A percentile compares a stretch with the other conserved stretches of the same genome.
Conservation (phyloP, 2,329 filamentous ascomycete species). For the Aspergillus versicolor region DNA sequence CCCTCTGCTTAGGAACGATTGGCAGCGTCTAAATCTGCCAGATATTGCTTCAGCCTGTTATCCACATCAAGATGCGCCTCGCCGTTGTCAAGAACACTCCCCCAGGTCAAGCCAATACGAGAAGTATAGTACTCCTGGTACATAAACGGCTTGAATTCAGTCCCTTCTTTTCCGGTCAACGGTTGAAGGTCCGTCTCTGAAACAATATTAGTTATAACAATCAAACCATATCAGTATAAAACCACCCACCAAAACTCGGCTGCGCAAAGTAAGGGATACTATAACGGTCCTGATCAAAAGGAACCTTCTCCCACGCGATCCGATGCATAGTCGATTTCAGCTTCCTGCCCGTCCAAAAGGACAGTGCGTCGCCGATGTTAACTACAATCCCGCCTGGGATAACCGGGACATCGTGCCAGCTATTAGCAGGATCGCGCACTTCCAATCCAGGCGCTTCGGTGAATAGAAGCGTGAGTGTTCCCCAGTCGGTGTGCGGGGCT, state of each 20-base stretch:
- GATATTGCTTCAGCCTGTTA: not conserved
- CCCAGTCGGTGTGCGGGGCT: not conserved
- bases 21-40: not conserved
- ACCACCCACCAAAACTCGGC: not conserved
- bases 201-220: not conserved
- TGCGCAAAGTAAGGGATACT: slow-evolving; percentile 1
- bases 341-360: not conserved
- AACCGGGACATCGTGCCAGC: not conserved
- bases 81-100: not conserved
- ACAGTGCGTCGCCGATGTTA: not conserved
- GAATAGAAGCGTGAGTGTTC: not conserved
- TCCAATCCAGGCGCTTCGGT: not conserved
- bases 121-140: not conserved
- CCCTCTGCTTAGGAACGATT: not conserved
- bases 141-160: not conserved
- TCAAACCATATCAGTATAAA: not conserved
- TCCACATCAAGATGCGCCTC: not conserved
- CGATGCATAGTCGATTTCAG: slow-evolving; percentile 1
- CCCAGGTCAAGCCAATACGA: not conserved
- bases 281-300: not conserved
- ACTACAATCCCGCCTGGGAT: not conserved
- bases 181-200: not conserved
- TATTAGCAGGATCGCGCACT: not conserved
- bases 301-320: not conserved
- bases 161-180: not conserved